Evolutionary conservation across 140 eudicot species (phyloP).

Genomic region (Ambrosia hybrid): DNA sequence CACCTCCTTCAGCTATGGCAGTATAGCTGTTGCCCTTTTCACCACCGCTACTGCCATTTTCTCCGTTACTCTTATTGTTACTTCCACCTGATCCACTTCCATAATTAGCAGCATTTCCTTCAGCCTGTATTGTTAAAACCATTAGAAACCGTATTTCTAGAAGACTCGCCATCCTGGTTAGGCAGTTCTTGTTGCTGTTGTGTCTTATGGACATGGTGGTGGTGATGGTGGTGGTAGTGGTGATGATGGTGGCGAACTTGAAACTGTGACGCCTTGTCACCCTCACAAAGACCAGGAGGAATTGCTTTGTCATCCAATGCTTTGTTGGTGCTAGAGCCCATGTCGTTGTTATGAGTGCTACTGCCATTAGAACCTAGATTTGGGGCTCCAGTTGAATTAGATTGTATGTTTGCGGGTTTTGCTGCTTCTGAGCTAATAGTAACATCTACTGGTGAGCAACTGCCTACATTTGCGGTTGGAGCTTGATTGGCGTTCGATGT

Average conservation of each 20-base stretch:
- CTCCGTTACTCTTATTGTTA: constrained; percentile 56
- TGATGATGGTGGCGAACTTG: constrained; percentile 52
- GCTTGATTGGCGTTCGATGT: constrained; percentile 46
- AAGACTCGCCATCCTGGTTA: constrained; percentile 39
- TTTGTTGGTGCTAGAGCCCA: constrained; percentile 69
- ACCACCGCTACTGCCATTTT: constrained; percentile 45
- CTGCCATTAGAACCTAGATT: constrained; percentile 49
- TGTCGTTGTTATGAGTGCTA: constrained; percentile 61
- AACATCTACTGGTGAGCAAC: constrained; percentile 58
- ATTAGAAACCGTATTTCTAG: constrained; percentile 31
- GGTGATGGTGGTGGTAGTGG: constrained; percentile 58
- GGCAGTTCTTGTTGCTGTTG: constrained; percentile 37
- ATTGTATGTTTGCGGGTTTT: constrained; percentile 39
- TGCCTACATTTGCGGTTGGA: constrained; percentile 58
- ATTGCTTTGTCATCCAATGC: constrained; percentile 41
- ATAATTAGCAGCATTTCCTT: constrained; percentile 41
- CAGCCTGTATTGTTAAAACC: constrained; percentile 27
- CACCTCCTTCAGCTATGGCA: constrained; percentile 43
- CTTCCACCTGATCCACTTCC: constrained; percentile 70
- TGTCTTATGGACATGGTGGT: constrained; percentile 53
- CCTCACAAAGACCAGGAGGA: constrained; percentile 33
- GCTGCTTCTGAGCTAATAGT: constrained; percentile 55
- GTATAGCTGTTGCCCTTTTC: constrained; percentile 29
- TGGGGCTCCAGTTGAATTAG: constrained; percentile 48
- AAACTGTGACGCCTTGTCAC: constrained; percentile 28